Evolutionary conservation across 2,329 filamentous ascomycete species (phyloP), one percentile per base, ranked within the genome.

Genomic region (Colletotrichum tropicicola): DNA sequence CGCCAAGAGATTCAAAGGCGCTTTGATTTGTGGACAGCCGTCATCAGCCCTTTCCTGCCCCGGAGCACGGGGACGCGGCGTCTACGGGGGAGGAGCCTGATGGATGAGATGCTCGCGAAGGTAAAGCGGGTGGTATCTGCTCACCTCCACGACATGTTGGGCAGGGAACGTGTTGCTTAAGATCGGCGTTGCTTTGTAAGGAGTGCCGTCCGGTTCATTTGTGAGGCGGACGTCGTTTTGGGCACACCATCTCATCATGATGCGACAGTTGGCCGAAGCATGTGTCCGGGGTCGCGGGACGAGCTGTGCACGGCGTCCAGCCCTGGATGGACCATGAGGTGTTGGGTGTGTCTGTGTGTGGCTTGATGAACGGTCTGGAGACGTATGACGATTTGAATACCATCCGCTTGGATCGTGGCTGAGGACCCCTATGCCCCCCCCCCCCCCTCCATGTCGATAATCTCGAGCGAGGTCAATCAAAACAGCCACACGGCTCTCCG

Each of bases 341-440:
- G 8, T 10, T 6, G 43, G 21, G 13, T 25, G 37, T 45, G 21
- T 13, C 4, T 1, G 7, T 15, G n/a, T 37, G 27, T 35, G 49
- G 43, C 56, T 53, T 37, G 47, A 45, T 44, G 61, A 60, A 43
- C 35, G 17, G 28, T 25, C 17, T n/a, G 13, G n/a, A n/a, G 12
- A 5, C 32, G 27, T 39, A 55, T 44, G 56, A 59, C 41, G 55
- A 39, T 15, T 25, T 15, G 30, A 47, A 49, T 55, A 17, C 57
- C 61, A 23, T 55, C 57, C 49, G 44, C 61, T 56, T 51, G 61
- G 61, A 45, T 65, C 54, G 57, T 65, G 61, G 61, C 57, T 49
- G 49, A 65, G 57, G 57, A 61, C 57, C 57, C 57, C 49, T 61
- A 39, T 55, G 49, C 49, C 39, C 25, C 61, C 43, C 44, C 49